phyloP scores from a whole-genome alignment of 2,329 filamentous ascomycete genomes.

The Pseudodiploospora longispora region DNA sequence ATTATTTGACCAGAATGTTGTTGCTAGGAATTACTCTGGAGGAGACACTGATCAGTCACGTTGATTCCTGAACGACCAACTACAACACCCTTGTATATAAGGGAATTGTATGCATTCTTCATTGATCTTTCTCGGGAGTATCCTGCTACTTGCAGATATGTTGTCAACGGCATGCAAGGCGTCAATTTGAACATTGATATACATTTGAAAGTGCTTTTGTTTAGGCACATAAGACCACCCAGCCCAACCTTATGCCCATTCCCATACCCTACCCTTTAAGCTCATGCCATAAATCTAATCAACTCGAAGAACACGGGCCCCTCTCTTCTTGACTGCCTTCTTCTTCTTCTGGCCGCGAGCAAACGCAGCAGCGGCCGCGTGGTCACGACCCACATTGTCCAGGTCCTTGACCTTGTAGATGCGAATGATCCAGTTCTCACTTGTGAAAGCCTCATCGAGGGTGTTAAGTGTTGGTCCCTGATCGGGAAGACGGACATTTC shows the following conservation, averaged over 20 bases:
- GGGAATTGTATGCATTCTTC: no score
- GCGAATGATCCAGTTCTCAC: slow-evolving; percentile 99
- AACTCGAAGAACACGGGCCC: slow-evolving; percentile 61
- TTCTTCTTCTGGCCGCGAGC: slow-evolving; percentile 79
- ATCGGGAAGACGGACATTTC: slow-evolving; percentile 70
- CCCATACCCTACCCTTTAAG: slow-evolving; percentile 1
- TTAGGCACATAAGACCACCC: slow-evolving; percentile 17
- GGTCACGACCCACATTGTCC: slow-evolving; percentile 90
- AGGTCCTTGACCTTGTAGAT: slow-evolving; percentile 99
- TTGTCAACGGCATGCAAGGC: no score
- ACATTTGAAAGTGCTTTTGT: slow-evolving; percentile 29
- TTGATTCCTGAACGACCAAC: no score
- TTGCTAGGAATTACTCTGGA: no score
- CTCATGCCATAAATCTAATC: slow-evolving; percentile 43
- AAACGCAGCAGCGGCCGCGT: slow-evolving; percentile 60
- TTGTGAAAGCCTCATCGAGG: slow-evolving; percentile 94
- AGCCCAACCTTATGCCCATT: slow-evolving; percentile 14
- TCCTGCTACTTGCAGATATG: neutral
- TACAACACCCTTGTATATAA: no score
- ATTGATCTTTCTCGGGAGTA: neutral
- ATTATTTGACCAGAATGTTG: no score
- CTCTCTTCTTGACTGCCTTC: slow-evolving; percentile 64
- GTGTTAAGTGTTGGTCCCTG: slow-evolving; percentile 79
- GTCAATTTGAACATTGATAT: slow-evolving; percentile 28
- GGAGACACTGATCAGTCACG: no score